Conservation (phyloP, 768 basidiomycete genomes). For the Boletus edulis region DNA sequence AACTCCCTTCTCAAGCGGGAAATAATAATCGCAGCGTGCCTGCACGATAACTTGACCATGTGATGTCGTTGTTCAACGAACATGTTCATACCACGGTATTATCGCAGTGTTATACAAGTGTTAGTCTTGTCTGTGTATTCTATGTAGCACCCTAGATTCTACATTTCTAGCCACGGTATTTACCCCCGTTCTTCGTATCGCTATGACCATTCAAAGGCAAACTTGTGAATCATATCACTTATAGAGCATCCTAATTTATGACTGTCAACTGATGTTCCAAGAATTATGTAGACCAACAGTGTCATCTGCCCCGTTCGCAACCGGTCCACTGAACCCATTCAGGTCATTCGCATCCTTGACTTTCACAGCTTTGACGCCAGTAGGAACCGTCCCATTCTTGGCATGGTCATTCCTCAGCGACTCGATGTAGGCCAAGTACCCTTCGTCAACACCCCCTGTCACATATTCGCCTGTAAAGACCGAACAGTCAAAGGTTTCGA, state of each 20-base stretch:
- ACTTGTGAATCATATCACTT: background rate
- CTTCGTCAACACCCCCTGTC: conserved; percentile 87
- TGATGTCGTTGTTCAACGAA: background rate
- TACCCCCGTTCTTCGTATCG: conserved; percentile 1
- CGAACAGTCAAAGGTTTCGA: conserved; percentile 88
- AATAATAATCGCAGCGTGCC: conserved; percentile 20
- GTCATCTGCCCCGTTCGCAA: conserved; percentile 64
- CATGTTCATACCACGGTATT: background rate
- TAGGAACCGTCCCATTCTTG: conserved; percentile 48
- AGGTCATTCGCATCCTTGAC: conserved; percentile 31
- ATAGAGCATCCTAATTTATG: conserved; percentile 1
- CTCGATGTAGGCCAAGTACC: conserved; percentile 76
- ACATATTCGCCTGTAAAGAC: conserved; percentile 98
- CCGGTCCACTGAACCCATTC: conserved; percentile 27
- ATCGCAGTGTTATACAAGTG: background rate
- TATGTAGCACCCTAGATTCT: conserved; percentile 14
- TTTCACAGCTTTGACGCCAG: conserved; percentile 34
- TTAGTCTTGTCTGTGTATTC: conserved; percentile 11
- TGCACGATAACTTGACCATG: conserved; percentile 14
- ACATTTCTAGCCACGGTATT: conserved; percentile 5
- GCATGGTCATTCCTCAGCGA: conserved; percentile 77
- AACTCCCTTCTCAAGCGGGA: conserved; percentile 40
- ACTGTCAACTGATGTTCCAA: conserved; percentile 45
- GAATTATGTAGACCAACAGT: conserved; percentile 80
- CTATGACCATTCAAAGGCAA: conserved; percentile 4